Base-by-base conservation (phyloP, 2,329 filamentous ascomycete genomes). In the Alternaria atra region DNA sequence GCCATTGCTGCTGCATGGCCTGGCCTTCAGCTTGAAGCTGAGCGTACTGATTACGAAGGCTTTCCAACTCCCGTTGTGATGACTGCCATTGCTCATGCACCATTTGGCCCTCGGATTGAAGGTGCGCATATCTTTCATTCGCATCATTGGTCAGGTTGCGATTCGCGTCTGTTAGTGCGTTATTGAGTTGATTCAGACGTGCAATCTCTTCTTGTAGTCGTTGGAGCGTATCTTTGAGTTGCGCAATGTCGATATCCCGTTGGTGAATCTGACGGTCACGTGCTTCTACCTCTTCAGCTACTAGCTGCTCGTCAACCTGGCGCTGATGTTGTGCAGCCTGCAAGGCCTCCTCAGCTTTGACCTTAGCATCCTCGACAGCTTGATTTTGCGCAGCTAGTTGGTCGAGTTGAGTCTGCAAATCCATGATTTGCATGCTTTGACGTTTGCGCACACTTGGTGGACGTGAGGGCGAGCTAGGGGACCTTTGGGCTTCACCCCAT, bases 401-500 rank as follows among this genome's bases (percentile, higher is more conserved):
- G 70, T 97, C 93, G 71, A 99, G 86, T 73, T 87, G 89, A 61
- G 87, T 85, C 83, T 98, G 93, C 75, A 99, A 89, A 73, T 99
- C 94, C 75, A 86, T 82, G 63, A 98, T 89, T 82, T 98, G 94
- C 90, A 98, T 94, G 85, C 94, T 98, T 81, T 97, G 95, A 76
- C 94, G 92, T 77, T 94, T 94, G 72, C 94, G 94, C 87, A 99
- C 91, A 84, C 93, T 97, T 76, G 94, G 93, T 72, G 95, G 94
- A 80, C 94, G 90, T 70, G 93, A 97, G 56, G 95, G 95, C 73
- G 95, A 98, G 74, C 91, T 89, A 75, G 94, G 93, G 77, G 93
- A 97, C 77, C 90, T 90, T 77, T 91, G 92, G 80, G 91, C 92
- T 82, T 97, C 93, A 82, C 94, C 94, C 84, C 89, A 94, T 82